Evolutionary conservation across 805 yeast genomes (phyloP).

Genomic region (Kazachstania psychrophila): DNA sequence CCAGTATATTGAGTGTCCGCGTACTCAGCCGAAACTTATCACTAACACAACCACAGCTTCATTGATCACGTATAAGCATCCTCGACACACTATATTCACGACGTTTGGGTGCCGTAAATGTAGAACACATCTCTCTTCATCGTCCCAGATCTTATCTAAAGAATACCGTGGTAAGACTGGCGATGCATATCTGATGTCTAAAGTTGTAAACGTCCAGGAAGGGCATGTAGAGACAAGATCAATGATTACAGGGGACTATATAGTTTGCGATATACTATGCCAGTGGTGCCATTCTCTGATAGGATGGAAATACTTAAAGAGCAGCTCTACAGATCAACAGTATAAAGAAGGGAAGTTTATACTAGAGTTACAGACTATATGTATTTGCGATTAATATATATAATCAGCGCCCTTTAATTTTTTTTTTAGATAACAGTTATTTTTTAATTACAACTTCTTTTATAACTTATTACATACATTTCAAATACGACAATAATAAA

Average conservation of each 20-base stretch:
- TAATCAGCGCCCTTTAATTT: background rate
- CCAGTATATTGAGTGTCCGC: conserved; percentile 3
- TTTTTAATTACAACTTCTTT: too few species aligned
- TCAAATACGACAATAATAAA: background rate
- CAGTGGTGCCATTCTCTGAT: conserved; percentile 43
- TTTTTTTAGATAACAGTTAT: background rate
- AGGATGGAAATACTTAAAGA: conserved; percentile 59
- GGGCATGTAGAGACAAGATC: conserved; percentile 33
- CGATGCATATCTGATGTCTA: conserved; percentile 44
- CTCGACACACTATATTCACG: too few species aligned
- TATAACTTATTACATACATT: background rate
- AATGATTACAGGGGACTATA: conserved; percentile 55
- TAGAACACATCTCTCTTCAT: conserved; percentile 26
- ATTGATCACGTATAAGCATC: too few species aligned
- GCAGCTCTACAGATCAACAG: conserved; percentile 37
- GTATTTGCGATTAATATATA: conserved; percentile 12
- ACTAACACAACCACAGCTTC: background rate
- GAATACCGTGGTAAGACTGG: conserved; percentile 51
- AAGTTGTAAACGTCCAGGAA: conserved; percentile 38
- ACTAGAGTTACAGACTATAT: conserved; percentile 34
- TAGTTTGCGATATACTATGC: conserved; percentile 49
- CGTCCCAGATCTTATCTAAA: conserved; percentile 27
- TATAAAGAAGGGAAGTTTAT: conserved; percentile 57
- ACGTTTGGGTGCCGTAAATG: conserved; percentile 28
- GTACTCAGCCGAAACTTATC: too few species aligned